These are phyloP conservation scores for Kuraishia borneana DNA, from an alignment of 805 yeast genomes.

Conservation along the genomic window DNA sequence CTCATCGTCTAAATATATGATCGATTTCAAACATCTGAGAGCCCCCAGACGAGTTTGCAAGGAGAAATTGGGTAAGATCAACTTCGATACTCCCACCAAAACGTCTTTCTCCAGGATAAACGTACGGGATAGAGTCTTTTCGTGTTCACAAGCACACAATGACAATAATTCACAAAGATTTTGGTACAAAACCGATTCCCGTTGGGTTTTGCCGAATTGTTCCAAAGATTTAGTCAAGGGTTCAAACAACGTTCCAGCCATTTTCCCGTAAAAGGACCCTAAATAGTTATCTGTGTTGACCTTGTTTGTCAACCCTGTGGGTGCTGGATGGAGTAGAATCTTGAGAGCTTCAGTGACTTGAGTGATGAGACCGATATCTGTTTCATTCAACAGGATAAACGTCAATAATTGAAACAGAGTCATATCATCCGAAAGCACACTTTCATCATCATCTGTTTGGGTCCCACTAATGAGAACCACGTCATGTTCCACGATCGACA, in stretches of 20 bases:
- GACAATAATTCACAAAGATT: constrained; percentile 62
- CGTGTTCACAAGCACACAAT: constrained; percentile 60
- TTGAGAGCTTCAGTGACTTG: constrained; percentile 81
- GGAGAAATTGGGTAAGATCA: constrained; percentile 31
- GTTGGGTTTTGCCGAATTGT: neutral
- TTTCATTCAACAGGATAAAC: constrained; percentile 49
- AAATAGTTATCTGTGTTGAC: constrained; percentile 23
- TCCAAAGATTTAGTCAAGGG: constrained; percentile 13
- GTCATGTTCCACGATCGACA: constrained; percentile 77
- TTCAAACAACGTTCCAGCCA: constrained; percentile 14
- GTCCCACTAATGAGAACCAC: constrained; percentile 40
- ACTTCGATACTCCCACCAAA: constrained; percentile 38
- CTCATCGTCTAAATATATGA: constrained; percentile 53
- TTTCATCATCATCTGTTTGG: neutral
- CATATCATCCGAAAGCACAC: constrained; percentile 39
- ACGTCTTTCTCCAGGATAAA: constrained; percentile 54
- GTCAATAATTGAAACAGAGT: constrained; percentile 44
- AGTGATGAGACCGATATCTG: constrained; percentile 60
- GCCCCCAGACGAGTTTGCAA: constrained; percentile 55
- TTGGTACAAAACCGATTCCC: constrained; percentile 22
- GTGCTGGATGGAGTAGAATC: constrained; percentile 51
- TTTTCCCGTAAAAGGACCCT: constrained; percentile 47
- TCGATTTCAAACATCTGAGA: constrained; percentile 53
- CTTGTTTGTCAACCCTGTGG: constrained; percentile 5
- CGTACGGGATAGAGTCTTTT: constrained; percentile 39